Base-by-base conservation (phyloP, 2,329 filamentous ascomycete genomes). In the Plectosphaerella cucumerina region DNA sequence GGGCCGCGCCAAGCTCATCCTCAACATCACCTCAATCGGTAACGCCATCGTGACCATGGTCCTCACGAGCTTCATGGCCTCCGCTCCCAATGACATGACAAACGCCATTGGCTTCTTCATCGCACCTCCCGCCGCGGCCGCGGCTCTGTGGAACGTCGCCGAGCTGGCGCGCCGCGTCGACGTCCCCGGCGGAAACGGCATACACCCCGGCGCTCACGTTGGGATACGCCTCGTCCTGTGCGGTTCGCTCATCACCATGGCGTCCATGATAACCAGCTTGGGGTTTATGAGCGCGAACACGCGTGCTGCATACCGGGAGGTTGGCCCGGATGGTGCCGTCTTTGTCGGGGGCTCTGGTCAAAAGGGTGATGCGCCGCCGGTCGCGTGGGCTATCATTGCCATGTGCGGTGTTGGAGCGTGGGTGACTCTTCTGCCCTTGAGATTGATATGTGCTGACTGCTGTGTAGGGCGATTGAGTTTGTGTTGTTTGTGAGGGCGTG, bases 201-300 rank as follows among this genome's bases (percentile, higher is more conserved):
- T 76, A 17, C 70, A 72, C 48, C 72, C 74, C 1, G 73, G 71
- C 21, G 69, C 67, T 10, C 72, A 76, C 44, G 69, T 77, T 34
- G 70, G 59, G 48, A 39, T 73, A 11, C 70, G 68, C 31, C 69
- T 77, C 2, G 47, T 75, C 53, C 61, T 76, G 50, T 75, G 69
- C 35, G 15, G 14, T 2, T 6, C 35, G 26, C 26, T 31, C 26
- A 31, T 31, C 26, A 31, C 26, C 26, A 31, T 31, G 26, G 26
- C 26, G 26, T 4, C 4, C 8, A 31, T 31, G 26, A 8, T 31
- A 11, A 8, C 26, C 12, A 9, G 5, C 9, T 9, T 26, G 23
- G 23, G 23, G 23, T 26, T 5, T 9, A 26, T 26, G 23, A 26
- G 23, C 5, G 9, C 23, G 23, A 26, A 26, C 9, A 9, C 5